Base-by-base conservation (phyloP, 352 stramenopile genomes). In the Globisporangium lucens region DNA sequence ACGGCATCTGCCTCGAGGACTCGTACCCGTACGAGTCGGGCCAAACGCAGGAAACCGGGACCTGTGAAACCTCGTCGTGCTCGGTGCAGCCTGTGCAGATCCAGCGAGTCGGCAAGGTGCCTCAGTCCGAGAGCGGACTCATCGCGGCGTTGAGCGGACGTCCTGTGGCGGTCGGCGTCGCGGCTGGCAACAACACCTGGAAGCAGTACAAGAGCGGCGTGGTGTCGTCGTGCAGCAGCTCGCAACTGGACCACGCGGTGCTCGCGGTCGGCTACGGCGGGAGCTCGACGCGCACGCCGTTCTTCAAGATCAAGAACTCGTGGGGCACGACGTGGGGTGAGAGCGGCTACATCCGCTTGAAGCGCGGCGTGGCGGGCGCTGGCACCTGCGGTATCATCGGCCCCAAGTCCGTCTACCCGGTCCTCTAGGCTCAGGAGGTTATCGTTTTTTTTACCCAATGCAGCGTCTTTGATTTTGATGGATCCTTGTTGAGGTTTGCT, bases 281-380 rank as follows among this genome's bases (percentile, higher is more conserved):
- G 46, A 75, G 47, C 5, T 73, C 73, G 8, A 68, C 51, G 59
- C 61, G 68, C n/a, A 61, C 74, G 52, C 72, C 70, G 24, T 88
- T 74, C 73, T 99, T 97, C 89, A 98, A 98, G 76, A 94, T 99
- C 55, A 98, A 98, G 71, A 99, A 99, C 79, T 98, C 96, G 63
- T 99, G 97, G 97, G 96, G 97, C 57, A 73, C 82, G 7, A 68
- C 71, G 30, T 99, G 96, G 96, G 97, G 97, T 61, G 91, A 98
- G 64, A 75, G 77, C 22, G 97, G 97, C 65, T 99, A 94, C 86
- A 98, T 99, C 56, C 86, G 87, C 24, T 82, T 99, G 10, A 85
- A 96, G 41, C 95, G 65, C 80, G 97, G 85, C 72, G 87, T 71
- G 5, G 41, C 68, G 1, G 79, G 77, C n/a, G 75, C 69, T 1